These are phyloP conservation scores for Penicillium sp. DNA, from an alignment of 2,329 filamentous ascomycete genomes.

Conservation along the genomic window DNA sequence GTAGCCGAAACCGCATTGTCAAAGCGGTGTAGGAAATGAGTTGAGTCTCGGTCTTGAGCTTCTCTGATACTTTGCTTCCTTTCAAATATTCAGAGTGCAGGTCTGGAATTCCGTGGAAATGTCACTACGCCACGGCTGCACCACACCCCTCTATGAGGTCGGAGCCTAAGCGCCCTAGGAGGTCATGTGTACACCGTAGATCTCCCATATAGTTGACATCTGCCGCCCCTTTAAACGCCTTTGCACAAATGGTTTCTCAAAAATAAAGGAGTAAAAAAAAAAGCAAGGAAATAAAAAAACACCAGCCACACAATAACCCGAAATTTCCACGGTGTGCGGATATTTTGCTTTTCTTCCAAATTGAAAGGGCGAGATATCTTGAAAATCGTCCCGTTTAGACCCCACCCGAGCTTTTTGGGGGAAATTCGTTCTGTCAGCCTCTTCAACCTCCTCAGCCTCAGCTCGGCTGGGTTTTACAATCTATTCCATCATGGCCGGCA, in stretches of 20 bases:
- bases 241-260: background rate
- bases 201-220: slow-evolving; percentile 6
- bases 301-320: no score
- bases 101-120: background rate
- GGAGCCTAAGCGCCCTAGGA: slow-evolving; percentile 22
- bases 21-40: no score
- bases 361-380: background rate
- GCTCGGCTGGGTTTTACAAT: background rate
- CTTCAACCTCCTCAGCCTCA: slow-evolving; percentile 15
- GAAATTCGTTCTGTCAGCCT: slow-evolving; percentile 11
- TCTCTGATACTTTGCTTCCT: no score
- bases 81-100: no score
- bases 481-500: slow-evolving; percentile 70
- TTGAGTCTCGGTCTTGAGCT: no score
- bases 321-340: no score
- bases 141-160: slow-evolving; percentile 9
- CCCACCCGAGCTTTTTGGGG: slow-evolving; percentile 11
- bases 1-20: no score
- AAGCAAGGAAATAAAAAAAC: background rate
- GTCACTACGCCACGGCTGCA: slow-evolving; percentile 5
- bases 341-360: background rate
- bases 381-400: slow-evolving; percentile 1
- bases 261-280: background rate
- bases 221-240: background rate
- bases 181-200: slow-evolving; percentile 26